Percentiles rank a stretch among this genome's conserved stretches.
Evolutionary conservation across 495 filamentous ascomycete species (phyloP).

Genomic region (Aspergillus taichungensis): DNA sequence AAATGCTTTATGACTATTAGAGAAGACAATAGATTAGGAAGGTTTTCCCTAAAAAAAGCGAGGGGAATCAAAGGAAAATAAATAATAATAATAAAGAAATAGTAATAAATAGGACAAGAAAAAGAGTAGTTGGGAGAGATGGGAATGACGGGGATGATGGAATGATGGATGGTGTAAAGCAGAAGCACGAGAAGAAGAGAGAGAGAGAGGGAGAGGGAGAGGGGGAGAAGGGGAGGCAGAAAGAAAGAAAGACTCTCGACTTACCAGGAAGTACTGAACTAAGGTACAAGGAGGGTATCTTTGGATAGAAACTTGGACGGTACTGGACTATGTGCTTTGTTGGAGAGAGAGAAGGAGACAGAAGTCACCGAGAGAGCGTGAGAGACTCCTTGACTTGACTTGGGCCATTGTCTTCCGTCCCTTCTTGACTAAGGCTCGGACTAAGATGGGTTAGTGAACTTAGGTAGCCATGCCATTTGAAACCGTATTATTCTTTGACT

Average conservation of each 20-base stretch:
- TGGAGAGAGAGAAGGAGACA: no score
- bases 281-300: not conserved
- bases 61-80: conserved; percentile 14
- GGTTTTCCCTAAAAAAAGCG: not conserved
- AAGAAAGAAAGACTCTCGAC: not conserved
- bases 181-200: conserved; percentile 4
- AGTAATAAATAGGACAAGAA: conserved; percentile 5
- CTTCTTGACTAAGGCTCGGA: no score
- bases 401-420: no score
- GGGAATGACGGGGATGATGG: conserved; percentile 10
- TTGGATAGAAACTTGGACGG: no score
- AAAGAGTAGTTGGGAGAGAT: conserved; percentile 8
- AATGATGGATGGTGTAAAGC: conserved; percentile 21
- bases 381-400: no score
- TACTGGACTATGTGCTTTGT: no score
- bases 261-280: not conserved
- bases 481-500: not conserved
- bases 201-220: conserved; percentile 1
- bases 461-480: no score
- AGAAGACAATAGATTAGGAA: not conserved
- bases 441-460: no score
- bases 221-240: not conserved
- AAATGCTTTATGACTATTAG: conserved; percentile 2
- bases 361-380: no score
- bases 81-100: conserved; percentile 6